Base-by-base conservation (phyloP, 2,329 filamentous ascomycete species). In the Sclerotinia borealis region DNA sequence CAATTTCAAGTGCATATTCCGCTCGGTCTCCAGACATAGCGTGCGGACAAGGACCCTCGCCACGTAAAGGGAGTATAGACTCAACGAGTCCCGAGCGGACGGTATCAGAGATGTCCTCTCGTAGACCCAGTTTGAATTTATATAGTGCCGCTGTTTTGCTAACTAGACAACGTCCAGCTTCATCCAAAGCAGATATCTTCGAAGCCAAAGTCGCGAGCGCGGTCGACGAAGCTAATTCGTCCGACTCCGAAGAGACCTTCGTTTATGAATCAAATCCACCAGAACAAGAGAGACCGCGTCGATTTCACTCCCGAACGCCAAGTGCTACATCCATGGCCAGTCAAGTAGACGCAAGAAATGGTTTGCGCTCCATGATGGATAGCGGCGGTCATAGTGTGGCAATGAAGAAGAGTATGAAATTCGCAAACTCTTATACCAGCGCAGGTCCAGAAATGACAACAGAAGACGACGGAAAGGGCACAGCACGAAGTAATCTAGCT, bases 251-350 rank as follows among this genome's bases (percentile, higher is more conserved):
- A 72, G 95, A 98, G 77, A 98, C 95, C 0, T 99, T 98, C 76
- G 95, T 99, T 19, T 99, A 99, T 77, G 95, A 99, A 76, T 98
- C 95, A 31, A 99, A 99, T 72, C 95, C 93, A 11, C 90, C 91
- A 59, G 86, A 89, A 68, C 76, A 74, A 56, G 80, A 79, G 55
- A 85, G 87, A 61, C 80, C 85, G 47, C 84, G 84, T n/a, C 84
- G 86, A 67, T 85, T 92, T 66, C 93, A 98, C 77, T 98, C 93
- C 25, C 86, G 95, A 67, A 99, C 95, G 1, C 95, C 95, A 8
- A 98, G 93, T 76, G 90, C 92, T 49, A 96, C 93, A 4, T 98
- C 93, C 7, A 87, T 89, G 83, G 82, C 76, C 25, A 92, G 89
- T 75, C 86, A 91, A 71, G 80, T 84, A 15, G 88, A 92, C 73